Evolutionary conservation across 2,329 filamentous ascomycete genomes (phyloP).

Genomic region (Hymenoscyphus repandus): DNA sequence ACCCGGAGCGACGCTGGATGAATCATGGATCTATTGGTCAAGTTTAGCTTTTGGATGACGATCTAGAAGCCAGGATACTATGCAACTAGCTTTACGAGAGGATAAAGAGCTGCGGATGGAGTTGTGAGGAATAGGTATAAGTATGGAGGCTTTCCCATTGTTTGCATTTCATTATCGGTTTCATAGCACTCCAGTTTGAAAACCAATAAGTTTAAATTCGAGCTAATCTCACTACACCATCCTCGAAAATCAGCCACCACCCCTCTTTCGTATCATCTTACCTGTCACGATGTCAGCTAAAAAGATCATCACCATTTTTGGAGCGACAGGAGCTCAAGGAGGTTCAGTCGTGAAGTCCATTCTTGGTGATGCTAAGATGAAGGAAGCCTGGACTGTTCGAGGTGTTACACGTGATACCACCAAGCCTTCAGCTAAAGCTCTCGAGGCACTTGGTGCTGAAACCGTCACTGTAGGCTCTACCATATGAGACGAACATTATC

Average conservation of each 20-base stretch:
- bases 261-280: too few species aligned
- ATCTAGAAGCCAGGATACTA: too few species aligned
- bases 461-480: slow-evolving; percentile 33
- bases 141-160: too few species aligned
- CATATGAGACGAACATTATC: not conserved
- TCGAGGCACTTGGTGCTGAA: slow-evolving; percentile 40
- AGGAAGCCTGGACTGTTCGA: slow-evolving; percentile 39
- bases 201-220: not conserved
- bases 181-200: not conserved
- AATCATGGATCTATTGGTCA: too few species aligned
- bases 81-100: too few species aligned
- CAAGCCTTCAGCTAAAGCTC: slow-evolving; percentile 36
- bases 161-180: too few species aligned
- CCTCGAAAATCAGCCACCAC: not conserved
- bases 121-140: too few species aligned
- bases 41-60: too few species aligned
- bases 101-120: too few species aligned
- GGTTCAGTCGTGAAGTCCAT: slow-evolving; percentile 48
- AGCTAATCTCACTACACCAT: not conserved
- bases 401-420: slow-evolving; percentile 42
- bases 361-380: slow-evolving; percentile 40
- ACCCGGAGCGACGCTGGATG: too few species aligned
- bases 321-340: slow-evolving; percentile 46
- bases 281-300: slow-evolving; percentile 24
- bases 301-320: slow-evolving; percentile 41